Conservation (phyloP, 768 basidiomycete species). For the Podaxis sp. region DNA sequence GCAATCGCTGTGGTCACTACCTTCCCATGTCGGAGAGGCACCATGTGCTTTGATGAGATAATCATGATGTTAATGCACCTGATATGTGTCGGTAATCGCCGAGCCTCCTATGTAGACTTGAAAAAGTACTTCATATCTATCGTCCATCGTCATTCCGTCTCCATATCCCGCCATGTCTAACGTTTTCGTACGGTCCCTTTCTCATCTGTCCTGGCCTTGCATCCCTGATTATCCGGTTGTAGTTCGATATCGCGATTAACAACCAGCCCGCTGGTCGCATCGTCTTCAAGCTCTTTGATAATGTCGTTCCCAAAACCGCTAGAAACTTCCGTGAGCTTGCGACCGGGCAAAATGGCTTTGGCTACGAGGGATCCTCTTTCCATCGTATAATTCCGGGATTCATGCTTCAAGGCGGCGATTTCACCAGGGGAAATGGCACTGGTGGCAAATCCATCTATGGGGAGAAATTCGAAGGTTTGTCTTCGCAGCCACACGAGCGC, state of each 20-base stretch:
- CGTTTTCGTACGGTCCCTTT: conserved; percentile 18
- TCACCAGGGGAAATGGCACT: conserved; percentile 63
- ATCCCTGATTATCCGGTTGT: neutral
- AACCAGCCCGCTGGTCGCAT: conserved; percentile 46
- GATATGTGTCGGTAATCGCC: neutral
- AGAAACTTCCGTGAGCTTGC: conserved; percentile 88
- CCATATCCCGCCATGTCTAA: conserved; percentile 23
- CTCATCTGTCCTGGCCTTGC: neutral
- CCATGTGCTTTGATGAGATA: neutral
- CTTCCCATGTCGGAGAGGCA: no score
- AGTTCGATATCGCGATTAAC: conserved; percentile 68
- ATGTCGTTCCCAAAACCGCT: conserved; percentile 68
- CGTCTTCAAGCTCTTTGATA: conserved; percentile 83
- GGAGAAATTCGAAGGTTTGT: conserved; percentile 56
- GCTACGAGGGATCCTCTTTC: conserved; percentile 66
- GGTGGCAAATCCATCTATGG: conserved; percentile 83
- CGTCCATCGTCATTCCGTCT: neutral
- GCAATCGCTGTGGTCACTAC: neutral
- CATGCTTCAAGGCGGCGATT: conserved; percentile 92
- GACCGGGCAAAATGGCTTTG: conserved; percentile 68
- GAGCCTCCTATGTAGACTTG: neutral
- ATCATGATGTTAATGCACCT: neutral
- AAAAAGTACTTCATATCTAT: neutral
- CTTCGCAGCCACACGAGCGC: neutral
- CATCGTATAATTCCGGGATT: conserved; percentile 82